Evolutionary conservation across 768 basidiomycete species (phyloP).

Genomic region (Boletus pseudo-olivaceus): DNA sequence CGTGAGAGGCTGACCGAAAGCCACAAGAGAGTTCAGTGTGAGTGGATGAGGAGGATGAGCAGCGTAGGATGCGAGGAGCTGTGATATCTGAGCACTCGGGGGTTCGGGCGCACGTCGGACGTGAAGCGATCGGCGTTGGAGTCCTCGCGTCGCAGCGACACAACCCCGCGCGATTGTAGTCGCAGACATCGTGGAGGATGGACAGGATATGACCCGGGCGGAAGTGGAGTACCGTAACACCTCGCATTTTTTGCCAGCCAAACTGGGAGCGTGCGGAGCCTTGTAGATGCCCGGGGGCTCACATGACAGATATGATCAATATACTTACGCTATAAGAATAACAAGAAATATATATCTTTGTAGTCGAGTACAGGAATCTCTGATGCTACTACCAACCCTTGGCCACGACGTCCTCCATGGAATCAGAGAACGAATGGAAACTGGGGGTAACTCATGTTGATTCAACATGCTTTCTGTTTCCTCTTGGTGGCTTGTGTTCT

Average conservation of each 20-base stretch:
- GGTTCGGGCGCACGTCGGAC: slow-evolving; percentile 46
- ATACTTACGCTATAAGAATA: slow-evolving; percentile 13
- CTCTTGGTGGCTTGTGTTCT: slow-evolving; percentile 25
- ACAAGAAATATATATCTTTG: slow-evolving; percentile 26
- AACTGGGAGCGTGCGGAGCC: neutral
- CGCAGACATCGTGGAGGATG: slow-evolving; percentile 5
- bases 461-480: slow-evolving; percentile 22
- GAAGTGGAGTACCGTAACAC: neutral
- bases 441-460: slow-evolving; percentile 7
- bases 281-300: neutral
- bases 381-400: slow-evolving; percentile 5
- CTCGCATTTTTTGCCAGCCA: neutral
- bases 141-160: neutral
- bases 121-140: slow-evolving; percentile 20
- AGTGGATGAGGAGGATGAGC: slow-evolving; percentile 63
- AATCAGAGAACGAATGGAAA: neutral
- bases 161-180: slow-evolving; percentile 1
- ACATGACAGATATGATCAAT: neutral
- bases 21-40: slow-evolving; percentile 68
- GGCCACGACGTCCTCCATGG: neutral
- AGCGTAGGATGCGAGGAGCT: slow-evolving; percentile 61
- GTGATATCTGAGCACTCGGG: slow-evolving; percentile 49
- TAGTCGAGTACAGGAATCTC: slow-evolving; percentile 20
- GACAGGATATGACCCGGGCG: neutral
- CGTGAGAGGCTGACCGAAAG: slow-evolving; percentile 72